A percentile compares a stretch with the other conserved stretches of the same genome.
phyloP scores from a whole-genome alignment of 148 eudicot species.

The Talinum fruticosum region DNA sequence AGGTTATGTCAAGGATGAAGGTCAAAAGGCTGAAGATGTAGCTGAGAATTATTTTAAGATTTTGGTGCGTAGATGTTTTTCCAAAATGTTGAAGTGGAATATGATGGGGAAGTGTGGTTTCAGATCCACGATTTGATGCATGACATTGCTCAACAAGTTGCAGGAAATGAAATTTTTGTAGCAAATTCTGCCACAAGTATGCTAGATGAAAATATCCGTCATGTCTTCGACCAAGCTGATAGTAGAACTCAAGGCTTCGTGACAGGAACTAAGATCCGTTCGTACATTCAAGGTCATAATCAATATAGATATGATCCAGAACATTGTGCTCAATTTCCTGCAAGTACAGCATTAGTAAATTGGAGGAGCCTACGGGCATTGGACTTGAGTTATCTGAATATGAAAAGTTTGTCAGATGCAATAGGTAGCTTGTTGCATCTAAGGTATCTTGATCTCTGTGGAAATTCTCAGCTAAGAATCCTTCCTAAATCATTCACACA shows the following conservation, averaged over 20 bases:
- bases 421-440: conserved; percentile 27
- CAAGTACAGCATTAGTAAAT: neutral
- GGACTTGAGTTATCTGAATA: neutral
- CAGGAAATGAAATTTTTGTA: neutral
- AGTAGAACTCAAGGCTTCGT: neutral
- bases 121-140: conserved; percentile 23
- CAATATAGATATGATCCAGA: neutral
- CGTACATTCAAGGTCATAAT: neutral
- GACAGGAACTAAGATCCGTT: neutral
- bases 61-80: conserved; percentile 29
- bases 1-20: neutral
- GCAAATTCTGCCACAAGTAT: neutral
- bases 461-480: neutral
- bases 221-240: neutral
- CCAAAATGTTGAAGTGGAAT: conserved; percentile 4
- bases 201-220: neutral
- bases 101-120: neutral
- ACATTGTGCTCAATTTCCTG: neutral
- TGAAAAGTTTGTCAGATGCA: conserved; percentile 13
- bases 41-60: conserved; percentile 13
- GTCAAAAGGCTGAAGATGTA: conserved; percentile 16
- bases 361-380: conserved; percentile 23
- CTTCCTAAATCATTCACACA: conserved; percentile 22
- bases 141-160: conserved; percentile 15
- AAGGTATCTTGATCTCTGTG: conserved; percentile 22